A percentile compares a stretch with the other conserved stretches of the same genome.
Evolutionary conservation across 2,329 filamentous ascomycete genomes (phyloP).

Genomic region (Calonectria fujianensis): DNA sequence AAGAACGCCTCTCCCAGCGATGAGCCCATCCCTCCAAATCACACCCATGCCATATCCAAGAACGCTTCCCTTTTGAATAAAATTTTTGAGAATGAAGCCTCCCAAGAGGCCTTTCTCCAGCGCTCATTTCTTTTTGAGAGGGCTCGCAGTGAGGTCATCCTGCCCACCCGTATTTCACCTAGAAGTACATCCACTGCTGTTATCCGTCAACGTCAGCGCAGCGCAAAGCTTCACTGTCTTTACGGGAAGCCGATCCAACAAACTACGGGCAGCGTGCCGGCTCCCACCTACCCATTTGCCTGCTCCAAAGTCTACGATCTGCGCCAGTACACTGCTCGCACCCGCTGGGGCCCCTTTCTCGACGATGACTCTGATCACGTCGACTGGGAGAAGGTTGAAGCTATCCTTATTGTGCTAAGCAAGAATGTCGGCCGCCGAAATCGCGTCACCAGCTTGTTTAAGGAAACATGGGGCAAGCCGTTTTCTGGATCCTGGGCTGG

Average conservation of each 20-base stretch:
- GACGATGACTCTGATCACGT: conserved; percentile 77
- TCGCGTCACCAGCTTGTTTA: conserved; percentile 67
- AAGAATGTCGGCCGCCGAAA: conserved; percentile 75
- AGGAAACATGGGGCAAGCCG: conserved; percentile 71
- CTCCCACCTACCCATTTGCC: conserved; percentile 75
- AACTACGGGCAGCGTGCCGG: conserved; percentile 58
- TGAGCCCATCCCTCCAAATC: conserved; percentile 48
- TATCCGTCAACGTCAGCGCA: conserved; percentile 78
- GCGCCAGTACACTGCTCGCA: conserved; percentile 77
- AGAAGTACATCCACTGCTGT: conserved; percentile 37
- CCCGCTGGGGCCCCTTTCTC: conserved; percentile 83
- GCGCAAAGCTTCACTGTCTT: conserved; percentile 82
- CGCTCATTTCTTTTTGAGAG: conserved; percentile 78
- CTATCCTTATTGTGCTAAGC: conserved; percentile 81
- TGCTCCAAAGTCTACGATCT: conserved; percentile 84
- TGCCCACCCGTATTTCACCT: conserved; percentile 57
- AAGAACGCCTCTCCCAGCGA: conserved; percentile 63
- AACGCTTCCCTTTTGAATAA: conserved; percentile 67
- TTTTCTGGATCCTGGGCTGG: conserved; percentile 74
- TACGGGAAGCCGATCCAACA: conserved; percentile 77
- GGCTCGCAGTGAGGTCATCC: conserved; percentile 64
- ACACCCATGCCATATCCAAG: conserved; percentile 67
- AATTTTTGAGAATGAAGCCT: conserved; percentile 68
- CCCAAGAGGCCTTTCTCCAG: conserved; percentile 77
- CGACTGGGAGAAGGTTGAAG: conserved; percentile 89